Base-by-base conservation (phyloP, 352 stramenopile genomes). In the Hyaloperonospora brassicae region DNA sequence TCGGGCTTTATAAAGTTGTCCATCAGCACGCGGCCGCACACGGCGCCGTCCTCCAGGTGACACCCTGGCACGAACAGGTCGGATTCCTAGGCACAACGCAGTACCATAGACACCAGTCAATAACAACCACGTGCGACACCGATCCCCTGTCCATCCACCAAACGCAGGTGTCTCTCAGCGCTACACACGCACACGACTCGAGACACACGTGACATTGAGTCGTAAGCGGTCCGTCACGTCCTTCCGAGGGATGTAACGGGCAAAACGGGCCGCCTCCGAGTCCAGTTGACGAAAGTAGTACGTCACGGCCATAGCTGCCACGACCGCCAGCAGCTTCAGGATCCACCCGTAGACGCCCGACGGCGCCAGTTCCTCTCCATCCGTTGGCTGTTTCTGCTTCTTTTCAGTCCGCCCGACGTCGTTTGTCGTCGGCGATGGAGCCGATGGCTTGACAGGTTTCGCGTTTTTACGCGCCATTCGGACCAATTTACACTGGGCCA, bases 1-100 rank as follows among this genome's bases (percentile, higher is more conserved):
- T 83, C 60, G 0, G 62, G 55, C n/a, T 74, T 77, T 35, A 93
- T 67, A 45, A 95, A 94, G 25, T 70, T 63, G 57, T 95, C 85
- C 10, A 71, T 64, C 23, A 95, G 42, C 1, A 67, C 76, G 13
- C 85, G 85, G 0, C 82, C 82, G 51, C 85, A 95, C 34, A 82
- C 59, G 12, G 66, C 66, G 24, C 66, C 64, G 38, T 77, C 74
- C 17, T 69, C 27, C 42, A 76, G 72, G 64, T 90, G 76, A 63
- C 82, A 93, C 3, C 82, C 82, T 1, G 70, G 58, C 9, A 93
- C 72, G 39, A 84, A 84, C 8, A 55, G 52, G 14, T 65, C 60
- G 38, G 70, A 74, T 52, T 79, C 48, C 54, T 58, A 49, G 1
- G 44, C 55, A 23, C 38, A 50, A 44, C 7, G 24, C 36, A 30